These are phyloP conservation scores for Acanthamoeba polyphaga DNA, from an alignment of 208 protist genomes.

Conservation along the genomic window DNA sequence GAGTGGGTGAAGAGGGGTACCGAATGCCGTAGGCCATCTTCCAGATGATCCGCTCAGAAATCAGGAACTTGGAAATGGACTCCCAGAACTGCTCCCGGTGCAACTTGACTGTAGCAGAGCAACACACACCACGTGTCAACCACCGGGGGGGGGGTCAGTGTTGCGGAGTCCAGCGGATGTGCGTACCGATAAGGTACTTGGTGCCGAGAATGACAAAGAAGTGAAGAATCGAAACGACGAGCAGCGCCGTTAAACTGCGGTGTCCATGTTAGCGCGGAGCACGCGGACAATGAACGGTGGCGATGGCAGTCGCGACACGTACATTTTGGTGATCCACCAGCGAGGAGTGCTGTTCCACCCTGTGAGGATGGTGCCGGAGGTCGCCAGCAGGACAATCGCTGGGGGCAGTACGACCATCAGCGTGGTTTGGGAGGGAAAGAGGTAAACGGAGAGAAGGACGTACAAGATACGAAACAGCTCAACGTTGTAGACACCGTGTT, in stretches of 20 bases:
- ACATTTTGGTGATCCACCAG: constrained; percentile 19
- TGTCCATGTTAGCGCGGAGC: neutral
- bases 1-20: neutral
- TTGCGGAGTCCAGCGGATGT: too few species aligned
- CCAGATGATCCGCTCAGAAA: constrained; percentile 37
- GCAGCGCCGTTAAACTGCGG: neutral
- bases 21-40: constrained; percentile 32
- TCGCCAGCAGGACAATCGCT: neutral
- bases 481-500: constrained; percentile 16
- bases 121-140: neutral
- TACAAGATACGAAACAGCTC: constrained; percentile 11
- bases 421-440: neutral
- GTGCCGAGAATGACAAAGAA: constrained; percentile 50
- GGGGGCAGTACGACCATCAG: neutral
- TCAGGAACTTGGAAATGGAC: constrained; percentile 30
- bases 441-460: neutral
- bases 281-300: too few species aligned
- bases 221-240: neutral
- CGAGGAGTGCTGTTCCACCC: constrained; percentile 25
- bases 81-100: constrained; percentile 32
- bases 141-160: too few species aligned
- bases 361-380: neutral
- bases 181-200: constrained; percentile 13
- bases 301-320: neutral
- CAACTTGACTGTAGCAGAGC: neutral